Base-by-base conservation (phyloP, 2,329 filamentous ascomycete species). In the Tetracladium maxilliforme region DNA sequence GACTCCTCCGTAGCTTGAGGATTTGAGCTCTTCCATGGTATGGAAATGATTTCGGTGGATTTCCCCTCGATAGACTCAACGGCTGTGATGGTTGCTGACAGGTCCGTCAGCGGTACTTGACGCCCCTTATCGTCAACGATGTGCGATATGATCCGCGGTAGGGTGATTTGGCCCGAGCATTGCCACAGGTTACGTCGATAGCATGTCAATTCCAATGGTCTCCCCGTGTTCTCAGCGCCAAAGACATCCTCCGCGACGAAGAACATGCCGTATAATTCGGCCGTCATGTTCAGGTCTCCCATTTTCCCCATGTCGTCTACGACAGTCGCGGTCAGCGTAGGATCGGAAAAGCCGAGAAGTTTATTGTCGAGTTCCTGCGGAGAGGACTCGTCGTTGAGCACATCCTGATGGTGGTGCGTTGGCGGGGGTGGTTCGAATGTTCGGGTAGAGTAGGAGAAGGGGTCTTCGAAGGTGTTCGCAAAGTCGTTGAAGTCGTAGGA, bases 101-200 rank as follows among this genome's bases (percentile, higher is more conserved):
- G 51, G 32, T 92, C 70, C 22, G 79, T 71, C 4, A 90, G 69
- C 20, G 82, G 75, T 13, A 81, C 67, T 25, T 81, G 75, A 20
- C 74, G 76, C 23, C 82, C 77, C 35, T 92, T 79, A 10, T 87
- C 86, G 42, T 84, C 63, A 32, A 79, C 61, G 38, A 70, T 71
- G 31, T 80, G 70, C 23, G 81, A 64, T 20, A 74, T 69, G 24
- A 76, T 65, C 13, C 68, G 54, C n/a, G 84, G 82, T 21, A 94
- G 51, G 0, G 72, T 83, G 27, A 95, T 69, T 25, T 79, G 80
- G 18, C 87, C 87, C 1, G 83, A 87, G 37, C 92, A 92, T 52
- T 94, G 86, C 61, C 92, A 95, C 23, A 95, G 60, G 43, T 95
- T 95, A 25, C 87, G 70, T 21, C 87, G 75, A 47, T 95, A 95